phyloP scores from a whole-genome alignment of 306 rosid species.

The Acacia melanoxylon region DNA sequence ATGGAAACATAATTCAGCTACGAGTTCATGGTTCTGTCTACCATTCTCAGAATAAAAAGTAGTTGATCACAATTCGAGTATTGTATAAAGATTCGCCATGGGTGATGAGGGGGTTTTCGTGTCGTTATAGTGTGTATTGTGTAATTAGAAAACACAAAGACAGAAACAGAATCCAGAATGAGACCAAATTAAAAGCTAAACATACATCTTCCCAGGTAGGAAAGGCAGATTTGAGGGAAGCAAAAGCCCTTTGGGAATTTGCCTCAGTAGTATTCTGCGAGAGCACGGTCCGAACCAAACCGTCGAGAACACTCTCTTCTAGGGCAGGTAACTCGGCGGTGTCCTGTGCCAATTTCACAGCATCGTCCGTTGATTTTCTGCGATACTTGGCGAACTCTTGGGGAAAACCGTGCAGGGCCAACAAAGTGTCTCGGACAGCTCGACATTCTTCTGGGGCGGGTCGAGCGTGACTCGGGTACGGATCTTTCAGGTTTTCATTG shows the following conservation, averaged over 20 bases:
- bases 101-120: background rate
- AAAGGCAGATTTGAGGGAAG: constrained; percentile 75
- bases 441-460: constrained; percentile 64
- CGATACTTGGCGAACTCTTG: constrained; percentile 77
- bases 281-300: constrained; percentile 75
- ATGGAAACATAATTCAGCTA: background rate
- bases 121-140: background rate
- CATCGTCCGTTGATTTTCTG: constrained; percentile 18
- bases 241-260: constrained; percentile 69
- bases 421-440: constrained; percentile 66
- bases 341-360: constrained; percentile 25
- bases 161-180: background rate
- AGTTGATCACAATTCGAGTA: background rate
- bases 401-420: constrained; percentile 72
- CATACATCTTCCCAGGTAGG: constrained; percentile 62
- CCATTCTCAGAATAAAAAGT: background rate
- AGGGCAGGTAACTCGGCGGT: background rate
- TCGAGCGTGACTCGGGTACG: constrained; percentile 55
- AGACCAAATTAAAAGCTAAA: background rate
- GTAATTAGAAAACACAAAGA: background rate
- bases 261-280: constrained; percentile 87
- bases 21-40: background rate
- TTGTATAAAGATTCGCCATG: background rate
- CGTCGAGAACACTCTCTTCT: constrained; percentile 77
- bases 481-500: constrained; percentile 31